Base-by-base conservation (phyloP, 2,329 filamentous ascomycete genomes). In the Plenodomus tracheiphilus region DNA sequence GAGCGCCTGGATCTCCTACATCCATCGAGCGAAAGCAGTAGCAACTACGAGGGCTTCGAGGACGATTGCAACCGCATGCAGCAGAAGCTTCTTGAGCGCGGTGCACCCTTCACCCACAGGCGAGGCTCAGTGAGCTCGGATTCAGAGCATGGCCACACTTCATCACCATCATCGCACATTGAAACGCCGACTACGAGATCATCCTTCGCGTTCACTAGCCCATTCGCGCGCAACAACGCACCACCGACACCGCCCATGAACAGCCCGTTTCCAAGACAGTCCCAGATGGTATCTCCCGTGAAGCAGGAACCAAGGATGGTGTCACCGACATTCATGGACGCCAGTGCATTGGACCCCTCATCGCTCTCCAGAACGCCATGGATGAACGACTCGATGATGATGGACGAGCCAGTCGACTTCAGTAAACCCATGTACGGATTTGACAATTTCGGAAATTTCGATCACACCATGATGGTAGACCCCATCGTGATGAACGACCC, bases 1-100 rank as follows among this genome's bases (percentile, higher is more conserved):
- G 81, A 82, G 39, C 75, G 81, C 28, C 73, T 86, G 19, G 81
- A 82, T 35, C 77, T 83, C 2, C 68, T 86, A 32, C 81, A 85
- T 42, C 68, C 77, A 38, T 74, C 74, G 47, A 74, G 67, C 20
- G 79, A 82, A 44, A 75, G 79, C 13, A 51, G 49, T 21, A 65
- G 45, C 39, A 72, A 77, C n/a, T 66, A 75, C 41, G 77, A 79
- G 50, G 73, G 69, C 3, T 86, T 86, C 57, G 82, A 86, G 61
- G 84, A 86, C 47, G 79, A 84, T 64, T 75, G 78, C 49, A 74
- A 75, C 32, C 71, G 75, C 21, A 74, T 85, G 68, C 82, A 85
- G 62, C 76, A 80, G 46, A 76, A 77, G 37, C 64, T 85, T 35
- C 75, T 83, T 51, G 77, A 77, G 21, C 74, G 77, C 36, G 81